Evolutionary conservation across 2,329 filamentous ascomycete genomes (phyloP), one percentile per base, ranked within the genome.

Genomic region (Thelonectria rubi): DNA sequence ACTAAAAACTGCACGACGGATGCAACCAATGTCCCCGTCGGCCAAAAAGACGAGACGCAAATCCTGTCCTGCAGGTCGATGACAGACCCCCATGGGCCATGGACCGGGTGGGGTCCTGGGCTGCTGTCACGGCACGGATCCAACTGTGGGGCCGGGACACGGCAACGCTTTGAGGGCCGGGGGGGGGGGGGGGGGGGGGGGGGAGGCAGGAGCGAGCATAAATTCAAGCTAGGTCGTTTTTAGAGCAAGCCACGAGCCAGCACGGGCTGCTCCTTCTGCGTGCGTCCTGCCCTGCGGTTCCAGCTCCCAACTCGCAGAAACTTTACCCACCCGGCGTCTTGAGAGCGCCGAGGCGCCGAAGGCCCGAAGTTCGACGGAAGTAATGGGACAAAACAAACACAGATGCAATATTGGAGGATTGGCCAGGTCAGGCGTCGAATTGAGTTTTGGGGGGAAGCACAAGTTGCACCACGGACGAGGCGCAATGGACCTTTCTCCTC

Each of bases 41-140:
- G 32, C 11, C 32, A 10, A 30, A 3, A 3, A 34, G 32, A 3
- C 32, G 3, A 14, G 10, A 34, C 32, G 10, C 32, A 34, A 3
- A 10, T 21, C 18, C 18, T 45, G 9, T 20, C 42, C 42, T 45
- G 17, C 42, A 45, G 42, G 6, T 45, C 18, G 42, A 45, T 45
- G 42, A 45, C 42, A 45, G 43, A 34, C n/a, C 39, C 47, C 49
- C n/a, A 39, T 34, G 37, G 18, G 45, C 18, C 49, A 32, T 55
- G 51, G 39, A 40, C 55, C 58, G 39, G 46, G 52, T 56, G 56
- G 53, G 52, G 21, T 30, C 20, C 43, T 26, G 20, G 50, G 20
- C 47, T 52, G 58, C 49, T 55, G 54, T 51, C 52, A 50, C 52
- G 52, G 58, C 52, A 47, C 56, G 56, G 50, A 37, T 42, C 53